Conservation (phyloP, 2,329 filamentous ascomycete genomes). For the Xylaria sp. region DNA sequence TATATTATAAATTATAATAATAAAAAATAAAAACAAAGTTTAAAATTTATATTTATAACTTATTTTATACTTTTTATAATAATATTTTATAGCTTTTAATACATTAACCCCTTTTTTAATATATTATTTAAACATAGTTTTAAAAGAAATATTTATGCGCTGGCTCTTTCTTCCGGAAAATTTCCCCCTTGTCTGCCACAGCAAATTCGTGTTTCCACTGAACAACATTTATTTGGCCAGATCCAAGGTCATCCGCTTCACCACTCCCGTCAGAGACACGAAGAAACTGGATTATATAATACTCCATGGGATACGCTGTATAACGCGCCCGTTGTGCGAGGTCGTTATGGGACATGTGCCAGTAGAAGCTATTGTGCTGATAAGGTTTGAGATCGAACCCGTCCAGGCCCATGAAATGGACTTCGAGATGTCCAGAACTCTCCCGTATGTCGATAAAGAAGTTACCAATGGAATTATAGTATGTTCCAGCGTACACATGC, state of each 20-base stretch:
- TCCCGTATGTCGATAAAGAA: background rate
- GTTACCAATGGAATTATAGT: background rate
- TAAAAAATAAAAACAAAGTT: too few relatives aligned
- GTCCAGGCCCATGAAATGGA: background rate
- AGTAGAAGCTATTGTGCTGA: constrained; percentile 4
- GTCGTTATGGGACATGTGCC: background rate
- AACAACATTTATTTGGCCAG: background rate
- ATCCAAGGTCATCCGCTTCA: background rate
- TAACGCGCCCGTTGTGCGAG: background rate
- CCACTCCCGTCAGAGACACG: background rate
- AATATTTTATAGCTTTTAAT: too few relatives aligned
- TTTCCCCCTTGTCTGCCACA: background rate
- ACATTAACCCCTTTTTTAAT: too few relatives aligned
- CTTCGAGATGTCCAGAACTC: background rate
- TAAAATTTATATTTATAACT: too few relatives aligned
- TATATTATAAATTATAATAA: too few relatives aligned
- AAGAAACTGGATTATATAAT: background rate
- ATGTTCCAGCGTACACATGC: background rate
- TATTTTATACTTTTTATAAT: too few relatives aligned
- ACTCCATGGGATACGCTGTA: background rate
- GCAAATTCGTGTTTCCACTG: constrained; percentile 3
- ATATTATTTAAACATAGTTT: too few relatives aligned
- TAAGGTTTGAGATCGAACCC: background rate
- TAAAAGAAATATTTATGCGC: too few relatives aligned
- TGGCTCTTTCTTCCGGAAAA: background rate